Base-by-base conservation (phyloP, 2,329 filamentous ascomycete species). In the Torrubiella hemipterigena region DNA sequence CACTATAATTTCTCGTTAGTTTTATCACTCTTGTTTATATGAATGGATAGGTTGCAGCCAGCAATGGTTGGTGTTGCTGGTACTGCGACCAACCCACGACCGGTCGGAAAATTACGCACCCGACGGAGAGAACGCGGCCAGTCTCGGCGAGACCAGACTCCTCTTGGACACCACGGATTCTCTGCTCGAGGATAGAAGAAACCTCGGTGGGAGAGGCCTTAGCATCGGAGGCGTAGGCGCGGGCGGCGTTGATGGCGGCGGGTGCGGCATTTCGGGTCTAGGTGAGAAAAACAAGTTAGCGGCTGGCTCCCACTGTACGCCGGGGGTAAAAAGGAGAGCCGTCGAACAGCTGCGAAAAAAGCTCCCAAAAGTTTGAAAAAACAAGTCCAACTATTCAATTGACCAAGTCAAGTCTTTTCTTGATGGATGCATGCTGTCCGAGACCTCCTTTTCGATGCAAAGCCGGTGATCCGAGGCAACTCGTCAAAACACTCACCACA, bases 101-200 rank as follows among this genome's bases (percentile, higher is more conserved):
- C 15, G 17, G 10, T 11, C 23, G 13, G 15, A 11, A 24, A 14
- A 6, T 50, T 48, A 80, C 86, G 61, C 93, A 96, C 89, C 89
- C 89, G 65, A 98, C 86, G 57, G 87, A 95, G 54, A 98, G 80
- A 57, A 98, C 91, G 69, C 89, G 86, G 60, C 91, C 91, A 59
- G 91, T 98, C 81, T 98, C 91, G 63, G 91, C 86, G 54, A 98
- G 82, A 62, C 76, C 77, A 59, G 84, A 73, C 73, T 96, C 91
- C 71, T 96, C 91, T 67, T 93, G 83, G 50, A 96, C 85, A 73
- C 91, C 91, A 61, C 91, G 84, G 58, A 98, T 98, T 67, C 87
- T 78, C 77, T 96, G 89, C 74, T 96, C 91, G 59, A 98, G 83
- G 65, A 98, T 96, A 51, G 89, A 95, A 51, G 91, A 96, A 54